Evolutionary conservation across 2,329 filamentous ascomycete species (phyloP).

Genomic region (Drechslerella coelobrocha): DNA sequence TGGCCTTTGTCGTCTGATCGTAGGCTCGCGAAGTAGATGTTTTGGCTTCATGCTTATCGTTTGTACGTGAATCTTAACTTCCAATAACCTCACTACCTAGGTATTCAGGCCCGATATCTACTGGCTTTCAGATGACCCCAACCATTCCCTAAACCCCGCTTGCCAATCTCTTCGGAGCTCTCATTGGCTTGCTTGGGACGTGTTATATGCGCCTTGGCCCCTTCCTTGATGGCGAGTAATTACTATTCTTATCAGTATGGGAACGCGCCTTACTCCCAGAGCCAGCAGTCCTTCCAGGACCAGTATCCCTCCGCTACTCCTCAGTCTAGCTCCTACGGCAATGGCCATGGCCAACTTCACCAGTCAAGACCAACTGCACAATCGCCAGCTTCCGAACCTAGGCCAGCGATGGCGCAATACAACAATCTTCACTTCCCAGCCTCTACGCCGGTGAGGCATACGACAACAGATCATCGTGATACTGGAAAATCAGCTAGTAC

Average conservation of each 20-base stretch:
- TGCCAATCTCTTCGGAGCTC: too few species aligned
- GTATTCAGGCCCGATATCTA: too few species aligned
- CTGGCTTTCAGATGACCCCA: too few species aligned
- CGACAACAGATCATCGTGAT: background rate
- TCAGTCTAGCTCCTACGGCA: conserved; percentile 16
- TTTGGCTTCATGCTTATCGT: too few species aligned
- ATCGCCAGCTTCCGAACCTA: conserved; percentile 10
- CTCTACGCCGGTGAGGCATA: conserved; percentile 21
- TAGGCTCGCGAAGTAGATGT: too few species aligned
- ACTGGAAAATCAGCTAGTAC: background rate
- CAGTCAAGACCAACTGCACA: conserved; percentile 1
- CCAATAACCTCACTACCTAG: too few species aligned
- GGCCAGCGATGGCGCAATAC: conserved; percentile 29
- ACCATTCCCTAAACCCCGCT: too few species aligned
- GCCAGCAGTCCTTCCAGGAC: conserved; percentile 21
- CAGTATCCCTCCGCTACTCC: conserved; percentile 22
- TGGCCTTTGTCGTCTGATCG: too few species aligned
- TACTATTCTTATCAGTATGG: conserved; percentile 35
- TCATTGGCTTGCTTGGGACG: conserved; percentile 1
- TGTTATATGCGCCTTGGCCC: conserved; percentile 9
- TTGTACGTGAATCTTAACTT: too few species aligned
- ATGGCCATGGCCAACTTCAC: conserved; percentile 1
- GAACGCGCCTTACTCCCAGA: conserved; percentile 28
- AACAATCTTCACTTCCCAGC: conserved; percentile 43
- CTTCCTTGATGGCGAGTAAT: conserved; percentile 28